Conservation (phyloP, 352 stramenopile species). For the Pythium periplocum region DNA sequence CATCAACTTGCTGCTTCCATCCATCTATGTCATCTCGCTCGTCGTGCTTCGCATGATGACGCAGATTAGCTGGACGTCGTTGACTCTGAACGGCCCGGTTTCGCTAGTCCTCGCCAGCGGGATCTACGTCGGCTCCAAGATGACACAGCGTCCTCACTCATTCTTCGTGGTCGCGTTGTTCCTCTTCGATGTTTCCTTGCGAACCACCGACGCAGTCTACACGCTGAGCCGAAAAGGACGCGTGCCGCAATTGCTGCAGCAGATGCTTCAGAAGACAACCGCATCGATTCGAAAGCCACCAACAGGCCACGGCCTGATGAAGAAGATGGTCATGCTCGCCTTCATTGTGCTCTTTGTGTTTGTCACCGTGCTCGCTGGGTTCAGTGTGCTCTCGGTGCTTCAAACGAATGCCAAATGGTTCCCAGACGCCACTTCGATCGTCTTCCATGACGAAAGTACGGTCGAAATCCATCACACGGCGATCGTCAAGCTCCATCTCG, state of each 20-base stretch:
- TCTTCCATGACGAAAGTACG: conserved; percentile 44
- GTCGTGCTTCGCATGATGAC: conserved; percentile 72
- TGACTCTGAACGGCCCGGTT: conserved; percentile 47
- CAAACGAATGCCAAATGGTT: conserved; percentile 74
- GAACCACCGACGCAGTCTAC: conserved; percentile 40
- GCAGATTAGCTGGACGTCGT: conserved; percentile 37
- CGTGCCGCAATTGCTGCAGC: conserved; percentile 38
- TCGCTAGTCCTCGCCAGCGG: conserved; percentile 37
- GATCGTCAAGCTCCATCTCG: conserved; percentile 80
- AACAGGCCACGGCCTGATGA: conserved; percentile 45
- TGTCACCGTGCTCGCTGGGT: conserved; percentile 60
- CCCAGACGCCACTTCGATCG: conserved; percentile 64
- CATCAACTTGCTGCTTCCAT: conserved; percentile 82
- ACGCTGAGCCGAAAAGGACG: conserved; percentile 43
- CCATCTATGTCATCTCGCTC: conserved; percentile 83
- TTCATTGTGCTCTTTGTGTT: conserved; percentile 63
- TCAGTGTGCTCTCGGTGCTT: conserved; percentile 69
- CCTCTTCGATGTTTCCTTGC: conserved; percentile 65
- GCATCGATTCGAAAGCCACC: conserved; percentile 31
- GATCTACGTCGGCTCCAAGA: conserved; percentile 67
- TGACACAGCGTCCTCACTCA: conserved; percentile 71
- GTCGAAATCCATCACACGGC: conserved; percentile 84
- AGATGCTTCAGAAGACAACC: conserved; percentile 60
- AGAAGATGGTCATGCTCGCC: conserved; percentile 61
- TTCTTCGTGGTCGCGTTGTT: conserved; percentile 76